phyloP scores from a whole-genome alignment of 768 basidiomycete species.

The Russula sp. region DNA sequence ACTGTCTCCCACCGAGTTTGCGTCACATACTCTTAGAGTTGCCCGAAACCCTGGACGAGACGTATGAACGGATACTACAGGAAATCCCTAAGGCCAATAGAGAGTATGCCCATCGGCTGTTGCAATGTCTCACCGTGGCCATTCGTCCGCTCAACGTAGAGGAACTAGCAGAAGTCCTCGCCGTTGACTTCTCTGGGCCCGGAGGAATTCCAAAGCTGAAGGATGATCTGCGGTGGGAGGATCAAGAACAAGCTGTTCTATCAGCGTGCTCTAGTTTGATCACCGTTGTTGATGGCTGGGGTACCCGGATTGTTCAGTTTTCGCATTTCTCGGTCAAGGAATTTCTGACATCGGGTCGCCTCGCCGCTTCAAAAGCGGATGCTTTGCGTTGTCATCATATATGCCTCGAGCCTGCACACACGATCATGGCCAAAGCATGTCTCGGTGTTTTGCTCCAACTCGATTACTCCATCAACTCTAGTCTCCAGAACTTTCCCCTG shows the following conservation, averaged over 20 bases:
- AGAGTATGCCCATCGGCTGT: not conserved
- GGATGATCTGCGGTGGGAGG: not conserved
- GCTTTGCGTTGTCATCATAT: not conserved
- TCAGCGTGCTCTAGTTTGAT: not conserved
- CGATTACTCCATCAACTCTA: not conserved
- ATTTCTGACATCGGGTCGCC: not conserved
- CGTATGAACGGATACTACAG: not conserved
- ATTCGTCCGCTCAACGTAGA: not conserved
- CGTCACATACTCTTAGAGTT: not conserved
- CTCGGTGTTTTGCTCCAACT: not conserved
- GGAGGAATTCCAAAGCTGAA: not conserved
- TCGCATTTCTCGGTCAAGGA: conserved; percentile 4
- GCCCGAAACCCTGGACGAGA: not conserved
- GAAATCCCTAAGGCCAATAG: not conserved
- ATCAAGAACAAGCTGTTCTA: not conserved
- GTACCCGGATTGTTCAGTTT: not conserved
- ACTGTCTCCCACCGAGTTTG: not conserved
- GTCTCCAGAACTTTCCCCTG: not conserved
- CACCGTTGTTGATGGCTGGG: not conserved
- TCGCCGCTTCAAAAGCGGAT: not conserved
- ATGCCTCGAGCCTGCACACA: not conserved
- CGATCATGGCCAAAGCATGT: not conserved
- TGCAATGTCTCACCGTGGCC: not conserved
- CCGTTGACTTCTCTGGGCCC: not conserved
- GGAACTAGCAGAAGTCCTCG: not conserved